These are phyloP conservation scores for Leccinellum albellum DNA, from an alignment of 768 basidiomycete genomes.

Conservation along the genomic window DNA sequence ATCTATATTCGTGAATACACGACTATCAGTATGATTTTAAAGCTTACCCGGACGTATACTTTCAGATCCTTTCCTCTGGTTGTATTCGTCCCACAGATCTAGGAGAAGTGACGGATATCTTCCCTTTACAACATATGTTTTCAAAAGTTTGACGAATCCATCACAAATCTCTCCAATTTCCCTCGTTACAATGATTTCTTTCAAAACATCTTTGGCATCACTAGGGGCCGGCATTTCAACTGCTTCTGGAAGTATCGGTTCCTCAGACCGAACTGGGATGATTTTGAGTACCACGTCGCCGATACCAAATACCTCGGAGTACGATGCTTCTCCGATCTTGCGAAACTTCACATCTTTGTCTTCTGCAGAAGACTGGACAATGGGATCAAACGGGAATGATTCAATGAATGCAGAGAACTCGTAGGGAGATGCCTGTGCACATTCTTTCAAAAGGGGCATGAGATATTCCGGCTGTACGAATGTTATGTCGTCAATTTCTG, in stretches of 20 bases:
- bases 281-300: slow-evolving; percentile 89
- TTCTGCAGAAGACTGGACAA: slow-evolving; percentile 41
- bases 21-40: background rate
- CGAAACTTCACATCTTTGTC: slow-evolving; percentile 44
- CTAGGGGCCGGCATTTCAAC: slow-evolving; percentile 63
- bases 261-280: slow-evolving; percentile 68
- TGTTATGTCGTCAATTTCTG: slow-evolving; percentile 44
- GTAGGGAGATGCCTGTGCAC: slow-evolving; percentile 61
- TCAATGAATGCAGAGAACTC: slow-evolving; percentile 84
- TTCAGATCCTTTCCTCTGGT: slow-evolving; percentile 70
- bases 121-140: slow-evolving; percentile 84
- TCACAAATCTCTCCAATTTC: slow-evolving; percentile 73
- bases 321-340: slow-evolving; percentile 96
- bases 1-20: slow-evolving; percentile 42
- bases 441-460: slow-evolving; percentile 63
- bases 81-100: slow-evolving; percentile 84
- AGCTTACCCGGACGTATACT: slow-evolving; percentile 77
- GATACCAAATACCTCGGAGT: slow-evolving; percentile 92
- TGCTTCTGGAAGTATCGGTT: slow-evolving; percentile 27
- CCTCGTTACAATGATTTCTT: slow-evolving; percentile 74
- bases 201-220: slow-evolving; percentile 71
- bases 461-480: slow-evolving; percentile 52
- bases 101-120: slow-evolving; percentile 78
- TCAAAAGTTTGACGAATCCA: slow-evolving; percentile 78
- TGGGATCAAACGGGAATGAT: slow-evolving; percentile 70